Conservation (phyloP, 2,329 filamentous ascomycete species). For the Aspergillus sp. region DNA sequence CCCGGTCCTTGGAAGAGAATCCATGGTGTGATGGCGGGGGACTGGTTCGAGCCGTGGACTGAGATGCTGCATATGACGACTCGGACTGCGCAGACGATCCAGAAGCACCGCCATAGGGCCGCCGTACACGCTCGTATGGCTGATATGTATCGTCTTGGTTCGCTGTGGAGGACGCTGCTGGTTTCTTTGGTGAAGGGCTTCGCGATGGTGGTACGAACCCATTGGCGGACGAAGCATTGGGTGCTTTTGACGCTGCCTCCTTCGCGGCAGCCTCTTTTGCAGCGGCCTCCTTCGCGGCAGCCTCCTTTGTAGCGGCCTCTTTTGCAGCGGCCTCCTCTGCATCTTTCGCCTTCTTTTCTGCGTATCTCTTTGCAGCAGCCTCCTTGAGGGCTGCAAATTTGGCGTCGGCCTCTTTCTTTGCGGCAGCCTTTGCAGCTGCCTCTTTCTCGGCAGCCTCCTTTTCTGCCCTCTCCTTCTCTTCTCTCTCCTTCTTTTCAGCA, state of each 20-base stretch:
- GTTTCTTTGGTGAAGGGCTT: conserved; percentile 35
- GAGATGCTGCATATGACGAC: conserved; percentile 75
- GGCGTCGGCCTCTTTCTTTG: conserved; percentile 31
- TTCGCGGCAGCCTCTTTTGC: conserved; percentile 17
- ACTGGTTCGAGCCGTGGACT: conserved; percentile 74
- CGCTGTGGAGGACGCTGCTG: conserved; percentile 42
- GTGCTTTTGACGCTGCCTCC: conserved; percentile 16
- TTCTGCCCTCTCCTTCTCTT: conserved; percentile 25
- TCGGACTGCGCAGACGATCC: conserved; percentile 50
- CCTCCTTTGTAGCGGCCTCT: conserved; percentile 8
- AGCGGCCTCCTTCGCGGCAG: conserved; percentile 9
- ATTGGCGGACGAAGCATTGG: conserved; percentile 6
- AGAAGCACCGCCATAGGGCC: conserved; percentile 46
- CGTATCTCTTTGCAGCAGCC: conserved; percentile 31
- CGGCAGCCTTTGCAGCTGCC: conserved; percentile 30
- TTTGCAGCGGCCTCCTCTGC: conserved; percentile 18
- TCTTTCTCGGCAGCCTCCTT: conserved; percentile 60
- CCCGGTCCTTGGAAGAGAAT: conserved; percentile 58
- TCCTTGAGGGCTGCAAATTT: conserved; percentile 33
- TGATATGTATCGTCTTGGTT: conserved; percentile 65
- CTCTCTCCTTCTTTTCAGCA: conserved; percentile 24
- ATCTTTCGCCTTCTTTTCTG: conserved; percentile 30
- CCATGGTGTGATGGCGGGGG: conserved; percentile 71
- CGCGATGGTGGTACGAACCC: conserved; percentile 20
- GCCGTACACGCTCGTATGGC: conserved; percentile 64